A percentile compares a stretch with the other conserved stretches of the same genome.
These are phyloP conservation scores for Colletotrichum agaves DNA, from an alignment of 2,329 filamentous ascomycete genomes.

Conservation along the genomic window DNA sequence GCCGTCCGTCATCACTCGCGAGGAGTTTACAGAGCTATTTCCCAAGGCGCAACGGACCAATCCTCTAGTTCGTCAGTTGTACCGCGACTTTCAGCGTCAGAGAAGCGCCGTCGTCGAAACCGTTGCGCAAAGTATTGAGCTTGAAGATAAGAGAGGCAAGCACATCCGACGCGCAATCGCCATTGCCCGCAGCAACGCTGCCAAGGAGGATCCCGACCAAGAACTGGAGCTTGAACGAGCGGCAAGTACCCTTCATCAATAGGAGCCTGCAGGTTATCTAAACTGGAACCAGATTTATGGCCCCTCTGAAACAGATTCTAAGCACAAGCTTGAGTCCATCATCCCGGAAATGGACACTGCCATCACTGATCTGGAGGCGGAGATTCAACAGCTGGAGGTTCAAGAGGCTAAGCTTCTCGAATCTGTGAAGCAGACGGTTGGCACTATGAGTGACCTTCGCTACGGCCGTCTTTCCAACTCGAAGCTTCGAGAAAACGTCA, in stretches of 20 bases:
- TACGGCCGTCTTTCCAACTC: constrained; percentile 79
- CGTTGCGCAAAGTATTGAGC: constrained; percentile 72
- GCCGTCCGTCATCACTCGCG: constrained; percentile 76
- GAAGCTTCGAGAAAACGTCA: constrained; percentile 71
- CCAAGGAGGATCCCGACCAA: constrained; percentile 67
- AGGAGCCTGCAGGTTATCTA: not conserved
- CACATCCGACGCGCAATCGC: constrained; percentile 68
- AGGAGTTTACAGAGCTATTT: constrained; percentile 81
- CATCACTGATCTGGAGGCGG: constrained; percentile 70
- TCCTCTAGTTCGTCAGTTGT: constrained; percentile 76
- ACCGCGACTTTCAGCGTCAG: constrained; percentile 82
- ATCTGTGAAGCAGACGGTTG: constrained; percentile 73
- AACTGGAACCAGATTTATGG: constrained; percentile 66
- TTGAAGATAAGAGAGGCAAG: constrained; percentile 71
- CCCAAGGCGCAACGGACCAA: constrained; percentile 73
- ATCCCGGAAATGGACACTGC: constrained; percentile 77
- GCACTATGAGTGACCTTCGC: constrained; percentile 81
- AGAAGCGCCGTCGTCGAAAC: constrained; percentile 75
- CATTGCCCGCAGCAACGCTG: constrained; percentile 61
- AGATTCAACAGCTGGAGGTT: constrained; percentile 72
- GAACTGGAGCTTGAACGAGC: constrained; percentile 72
- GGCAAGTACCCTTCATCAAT: constrained; percentile 49
- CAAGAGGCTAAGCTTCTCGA: constrained; percentile 71
- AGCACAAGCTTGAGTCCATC: constrained; percentile 72
- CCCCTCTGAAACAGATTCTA: constrained; percentile 55